A percentile compares a stretch with the other conserved stretches of the same genome.
Conservation (phyloP, 129 eudicot species). For the Artemisia annua region DNA sequence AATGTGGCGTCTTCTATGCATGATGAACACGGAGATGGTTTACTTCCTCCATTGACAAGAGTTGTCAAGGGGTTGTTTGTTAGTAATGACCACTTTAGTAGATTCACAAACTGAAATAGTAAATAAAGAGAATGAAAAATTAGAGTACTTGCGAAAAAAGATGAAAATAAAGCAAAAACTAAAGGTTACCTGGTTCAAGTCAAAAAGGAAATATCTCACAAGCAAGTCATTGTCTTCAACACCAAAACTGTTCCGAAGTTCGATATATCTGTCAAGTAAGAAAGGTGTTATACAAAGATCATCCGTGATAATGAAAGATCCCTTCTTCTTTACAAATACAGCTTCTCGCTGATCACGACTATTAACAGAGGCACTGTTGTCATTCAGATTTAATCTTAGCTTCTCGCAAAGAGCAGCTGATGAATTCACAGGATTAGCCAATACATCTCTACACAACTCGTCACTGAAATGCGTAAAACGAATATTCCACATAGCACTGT, state of each 20-base stretch:
- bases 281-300: conserved; percentile 31
- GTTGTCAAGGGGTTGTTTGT: conserved; percentile 36
- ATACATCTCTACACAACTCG: too few species aligned
- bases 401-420: too few species aligned
- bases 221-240: conserved; percentile 26
- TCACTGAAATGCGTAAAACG: too few species aligned
- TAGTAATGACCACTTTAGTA: conserved; percentile 32
- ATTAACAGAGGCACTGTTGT: neutral
- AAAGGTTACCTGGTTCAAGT: conserved; percentile 27
- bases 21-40: neutral
- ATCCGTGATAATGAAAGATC: conserved; percentile 29
- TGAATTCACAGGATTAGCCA: too few species aligned
- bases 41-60: conserved; percentile 16
- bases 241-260: conserved; percentile 31
- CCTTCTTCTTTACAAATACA: conserved; percentile 13
- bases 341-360: neutral
- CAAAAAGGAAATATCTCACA: conserved; percentile 6
- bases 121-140: neutral
- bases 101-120: conserved; percentile 28
- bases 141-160: neutral
- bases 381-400: too few species aligned
- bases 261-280: conserved; percentile 12
- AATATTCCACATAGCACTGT: too few species aligned
- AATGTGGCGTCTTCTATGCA: neutral
- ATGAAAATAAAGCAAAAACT: neutral